Percentiles rank a stretch among this genome's conserved stretches.
These are phyloP conservation scores for Aspergillus sp. DNA, from an alignment of 2,329 filamentous ascomycete genomes.

Conservation along the genomic window DNA sequence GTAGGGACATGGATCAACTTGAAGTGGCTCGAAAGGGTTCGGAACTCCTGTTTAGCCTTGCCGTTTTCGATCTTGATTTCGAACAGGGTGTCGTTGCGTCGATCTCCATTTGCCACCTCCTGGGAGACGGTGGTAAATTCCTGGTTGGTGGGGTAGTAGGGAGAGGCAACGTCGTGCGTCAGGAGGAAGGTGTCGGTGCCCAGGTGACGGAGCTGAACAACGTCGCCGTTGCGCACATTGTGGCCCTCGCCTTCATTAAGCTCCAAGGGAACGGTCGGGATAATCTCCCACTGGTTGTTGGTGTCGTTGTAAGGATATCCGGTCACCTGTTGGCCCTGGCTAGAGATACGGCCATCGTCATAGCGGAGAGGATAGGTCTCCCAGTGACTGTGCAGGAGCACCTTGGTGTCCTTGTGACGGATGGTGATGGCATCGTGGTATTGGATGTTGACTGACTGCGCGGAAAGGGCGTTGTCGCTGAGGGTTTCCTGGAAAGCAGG, in stretches of 20 bases:
- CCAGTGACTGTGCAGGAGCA: slow-evolving; percentile 89
- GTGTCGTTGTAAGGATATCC: slow-evolving; percentile 98
- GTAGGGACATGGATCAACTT: slow-evolving; percentile 92
- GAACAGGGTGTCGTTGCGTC: slow-evolving; percentile 87
- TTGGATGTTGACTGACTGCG: slow-evolving; percentile 80
- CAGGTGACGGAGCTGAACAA: slow-evolving; percentile 82
- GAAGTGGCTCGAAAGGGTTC: slow-evolving; percentile 88
- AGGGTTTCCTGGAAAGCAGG: slow-evolving; percentile 97
- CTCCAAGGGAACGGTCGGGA: slow-evolving; percentile 60
- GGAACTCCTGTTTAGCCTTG: slow-evolving; percentile 80
- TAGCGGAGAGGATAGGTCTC: slow-evolving; percentile 91
- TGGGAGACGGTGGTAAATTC: slow-evolving; percentile 84
- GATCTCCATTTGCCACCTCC: slow-evolving; percentile 70
- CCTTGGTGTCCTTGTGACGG: slow-evolving; percentile 95
- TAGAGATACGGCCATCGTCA: slow-evolving; percentile 94
- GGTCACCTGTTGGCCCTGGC: slow-evolving; percentile 96
- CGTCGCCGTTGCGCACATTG: slow-evolving; percentile 76
- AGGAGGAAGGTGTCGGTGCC: slow-evolving; percentile 83
- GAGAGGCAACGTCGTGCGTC: slow-evolving; percentile 95
- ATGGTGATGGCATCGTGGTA: slow-evolving; percentile 88
- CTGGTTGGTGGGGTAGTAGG: slow-evolving; percentile 95
- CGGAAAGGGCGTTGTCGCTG: slow-evolving; percentile 89
- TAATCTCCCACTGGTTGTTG: slow-evolving; percentile 96
- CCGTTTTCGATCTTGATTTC: slow-evolving; percentile 87
- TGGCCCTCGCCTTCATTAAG: slow-evolving; percentile 60